Percentiles rank a stretch among this genome's conserved stretches.
Evolutionary conservation across 2,329 filamentous ascomycete genomes (phyloP).

Genomic region (Boeremia lycopersici): DNA sequence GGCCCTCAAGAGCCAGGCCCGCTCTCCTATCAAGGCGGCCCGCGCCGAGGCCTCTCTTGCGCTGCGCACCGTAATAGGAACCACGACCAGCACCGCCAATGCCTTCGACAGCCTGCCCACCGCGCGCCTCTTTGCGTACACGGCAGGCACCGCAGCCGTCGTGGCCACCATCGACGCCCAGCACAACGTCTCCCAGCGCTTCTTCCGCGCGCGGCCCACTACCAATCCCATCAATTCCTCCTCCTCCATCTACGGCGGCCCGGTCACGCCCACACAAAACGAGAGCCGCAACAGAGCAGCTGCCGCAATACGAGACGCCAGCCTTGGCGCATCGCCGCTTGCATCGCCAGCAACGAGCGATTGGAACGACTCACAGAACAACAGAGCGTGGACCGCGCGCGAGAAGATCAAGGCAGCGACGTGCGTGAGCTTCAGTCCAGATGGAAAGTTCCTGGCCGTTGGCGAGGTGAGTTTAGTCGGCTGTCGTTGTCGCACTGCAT

Average conservation of each 20-base stretch:
- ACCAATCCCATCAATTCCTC: constrained; percentile 69
- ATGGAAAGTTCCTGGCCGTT: constrained; percentile 86
- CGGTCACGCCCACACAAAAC: constrained; percentile 60
- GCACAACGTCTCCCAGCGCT: constrained; percentile 72
- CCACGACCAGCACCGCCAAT: constrained; percentile 81
- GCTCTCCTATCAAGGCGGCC: constrained; percentile 64
- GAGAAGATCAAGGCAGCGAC: constrained; percentile 95
- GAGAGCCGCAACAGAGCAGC: constrained; percentile 64
- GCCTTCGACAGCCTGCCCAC: constrained; percentile 82
- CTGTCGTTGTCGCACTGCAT: not conserved
- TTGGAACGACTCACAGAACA: constrained; percentile 63
- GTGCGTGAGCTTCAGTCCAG: constrained; percentile 84
- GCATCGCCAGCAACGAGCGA: constrained; percentile 56
- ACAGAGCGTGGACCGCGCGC: constrained; percentile 82
- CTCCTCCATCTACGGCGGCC: constrained; percentile 58
- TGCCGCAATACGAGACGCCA: constrained; percentile 58
- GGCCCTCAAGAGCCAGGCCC: constrained; percentile 64
- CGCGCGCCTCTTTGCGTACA: constrained; percentile 78
- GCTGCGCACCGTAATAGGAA: constrained; percentile 85
- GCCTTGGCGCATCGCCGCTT: constrained; percentile 50
- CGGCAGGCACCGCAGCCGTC: constrained; percentile 91
- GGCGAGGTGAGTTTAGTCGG: constrained; percentile 67
- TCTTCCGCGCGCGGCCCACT: constrained; percentile 83
- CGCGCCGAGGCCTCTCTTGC: constrained; percentile 62
- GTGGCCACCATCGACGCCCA: constrained; percentile 78